Conservation (phyloP, 2,329 filamentous ascomycete genomes). For the Penicillium thymicola region DNA sequence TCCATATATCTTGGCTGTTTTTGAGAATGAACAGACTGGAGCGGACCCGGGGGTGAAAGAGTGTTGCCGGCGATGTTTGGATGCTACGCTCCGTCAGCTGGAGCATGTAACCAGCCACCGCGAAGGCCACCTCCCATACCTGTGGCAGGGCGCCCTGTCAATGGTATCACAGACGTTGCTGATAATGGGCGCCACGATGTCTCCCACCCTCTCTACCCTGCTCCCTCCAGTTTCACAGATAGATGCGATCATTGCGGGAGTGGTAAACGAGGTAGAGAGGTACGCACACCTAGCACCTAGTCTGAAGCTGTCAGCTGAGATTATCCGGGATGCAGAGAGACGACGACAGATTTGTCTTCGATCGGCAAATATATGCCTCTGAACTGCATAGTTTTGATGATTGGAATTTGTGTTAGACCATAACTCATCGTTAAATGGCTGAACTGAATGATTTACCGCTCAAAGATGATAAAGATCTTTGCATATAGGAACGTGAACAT, state of each 20-base stretch:
- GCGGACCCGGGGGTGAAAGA: constrained; percentile 70
- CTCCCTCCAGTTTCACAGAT: constrained; percentile 57
- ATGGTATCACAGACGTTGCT: constrained; percentile 79
- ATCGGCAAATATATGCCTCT: constrained; percentile 17
- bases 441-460: not conserved
- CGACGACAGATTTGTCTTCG: constrained; percentile 54
- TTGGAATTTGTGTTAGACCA: not conserved
- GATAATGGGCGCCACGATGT: constrained; percentile 83
- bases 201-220: constrained; percentile 65
- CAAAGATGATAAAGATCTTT: not conserved
- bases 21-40: constrained; percentile 72
- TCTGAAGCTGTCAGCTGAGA: constrained; percentile 71
- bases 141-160: constrained; percentile 80
- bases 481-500: not conserved
- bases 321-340: constrained; percentile 74
- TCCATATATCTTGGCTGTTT: constrained; percentile 74
- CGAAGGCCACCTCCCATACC: constrained; percentile 77
- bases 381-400: not conserved
- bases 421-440: not conserved
- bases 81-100: constrained; percentile 74
- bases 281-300: constrained; percentile 74
- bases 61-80: constrained; percentile 76
- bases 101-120: constrained; percentile 77
- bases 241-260: constrained; percentile 73
- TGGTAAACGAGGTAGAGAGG: constrained; percentile 70